Percentiles rank a stretch among this genome's conserved stretches.
phyloP scores from a whole-genome alignment of 225 moss, liverwort and hornwort genomes.

The Thuidium tamariscinum region DNA sequence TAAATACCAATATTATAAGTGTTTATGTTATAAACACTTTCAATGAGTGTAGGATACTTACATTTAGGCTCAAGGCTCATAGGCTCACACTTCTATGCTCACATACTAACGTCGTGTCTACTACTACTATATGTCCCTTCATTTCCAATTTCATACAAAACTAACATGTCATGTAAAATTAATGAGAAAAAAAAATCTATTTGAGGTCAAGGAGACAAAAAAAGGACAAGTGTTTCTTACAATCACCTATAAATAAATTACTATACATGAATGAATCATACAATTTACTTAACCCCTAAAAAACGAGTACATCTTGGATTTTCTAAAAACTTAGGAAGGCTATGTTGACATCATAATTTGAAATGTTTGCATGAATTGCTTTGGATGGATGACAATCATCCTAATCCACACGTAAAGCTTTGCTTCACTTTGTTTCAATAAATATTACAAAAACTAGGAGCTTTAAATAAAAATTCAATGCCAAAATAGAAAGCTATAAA shows the following conservation, averaged over 20 bases:
- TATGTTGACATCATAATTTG: background rate
- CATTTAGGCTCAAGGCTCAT: too few relatives aligned
- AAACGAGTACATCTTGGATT: background rate
- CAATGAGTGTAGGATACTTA: too few relatives aligned
- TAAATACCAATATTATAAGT: too few relatives aligned
- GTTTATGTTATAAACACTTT: too few relatives aligned
- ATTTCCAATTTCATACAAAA: too few relatives aligned
- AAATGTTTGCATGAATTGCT: background rate
- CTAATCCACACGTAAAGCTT: rapidly evolving
- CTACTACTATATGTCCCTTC: too few relatives aligned
- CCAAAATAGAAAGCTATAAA: background rate
- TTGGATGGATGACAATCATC: background rate
- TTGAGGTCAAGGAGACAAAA: too few relatives aligned
- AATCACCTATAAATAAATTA: background rate
- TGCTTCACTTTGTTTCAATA: background rate
- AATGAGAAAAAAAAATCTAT: too few relatives aligned
- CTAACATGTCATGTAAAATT: too few relatives aligned
- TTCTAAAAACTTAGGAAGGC: rapidly evolving
- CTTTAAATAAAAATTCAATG: rapidly evolving
- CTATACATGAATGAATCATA: background rate
- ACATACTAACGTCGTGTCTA: too few relatives aligned
- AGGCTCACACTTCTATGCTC: too few relatives aligned
- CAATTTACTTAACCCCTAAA: background rate
- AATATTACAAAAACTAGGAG: background rate
- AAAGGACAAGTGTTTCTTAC: too few relatives aligned